Evolutionary conservation across 164 flowering plant species (phyloP).

Genomic region (Liquidambar formosana): DNA sequence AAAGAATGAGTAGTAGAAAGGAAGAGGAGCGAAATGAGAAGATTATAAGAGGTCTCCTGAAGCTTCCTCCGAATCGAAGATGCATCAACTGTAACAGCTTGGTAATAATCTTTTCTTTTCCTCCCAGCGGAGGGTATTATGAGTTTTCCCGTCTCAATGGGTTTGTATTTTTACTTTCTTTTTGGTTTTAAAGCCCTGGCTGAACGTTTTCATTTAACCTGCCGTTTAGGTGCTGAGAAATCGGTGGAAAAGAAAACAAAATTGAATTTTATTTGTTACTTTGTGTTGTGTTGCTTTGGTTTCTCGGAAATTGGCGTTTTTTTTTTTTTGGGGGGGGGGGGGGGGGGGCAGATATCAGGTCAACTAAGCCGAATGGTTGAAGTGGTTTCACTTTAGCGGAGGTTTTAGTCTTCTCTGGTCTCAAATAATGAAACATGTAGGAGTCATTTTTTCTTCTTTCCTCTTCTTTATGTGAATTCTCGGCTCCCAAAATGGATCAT

Average conservation of each 20-base stretch:
- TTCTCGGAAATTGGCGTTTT: background rate
- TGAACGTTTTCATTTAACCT: background rate
- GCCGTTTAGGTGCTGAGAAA: background rate
- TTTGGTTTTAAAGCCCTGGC: background rate
- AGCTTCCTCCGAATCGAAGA: slow-evolving; percentile 96
- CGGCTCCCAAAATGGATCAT: too few species aligned
- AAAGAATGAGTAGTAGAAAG: slow-evolving; percentile 69
- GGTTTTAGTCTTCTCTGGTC: too few species aligned
- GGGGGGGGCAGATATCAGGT: too few species aligned
- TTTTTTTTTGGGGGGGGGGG: too few species aligned
- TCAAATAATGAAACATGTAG: too few species aligned
- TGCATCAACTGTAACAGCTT: slow-evolving; percentile 92
- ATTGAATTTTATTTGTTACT: too few species aligned
- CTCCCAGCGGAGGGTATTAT: too few species aligned
- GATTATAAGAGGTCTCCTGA: slow-evolving; percentile 94
- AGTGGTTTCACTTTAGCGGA: too few species aligned
- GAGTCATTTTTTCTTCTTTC: too few species aligned
- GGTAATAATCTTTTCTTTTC: slow-evolving; percentile 35
- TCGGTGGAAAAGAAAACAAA: background rate
- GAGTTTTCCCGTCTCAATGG: too few species aligned
- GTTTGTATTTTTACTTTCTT: background rate
- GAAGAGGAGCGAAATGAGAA: slow-evolving; percentile 95
- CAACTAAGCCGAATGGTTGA: too few species aligned
- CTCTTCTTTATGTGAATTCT: too few species aligned
- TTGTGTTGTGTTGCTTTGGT: background rate